Percentiles rank a stretch among this genome's conserved stretches.
Evolutionary conservation across 345 rosid species (phyloP).

Genomic region (Sisymbrium altissimum): DNA sequence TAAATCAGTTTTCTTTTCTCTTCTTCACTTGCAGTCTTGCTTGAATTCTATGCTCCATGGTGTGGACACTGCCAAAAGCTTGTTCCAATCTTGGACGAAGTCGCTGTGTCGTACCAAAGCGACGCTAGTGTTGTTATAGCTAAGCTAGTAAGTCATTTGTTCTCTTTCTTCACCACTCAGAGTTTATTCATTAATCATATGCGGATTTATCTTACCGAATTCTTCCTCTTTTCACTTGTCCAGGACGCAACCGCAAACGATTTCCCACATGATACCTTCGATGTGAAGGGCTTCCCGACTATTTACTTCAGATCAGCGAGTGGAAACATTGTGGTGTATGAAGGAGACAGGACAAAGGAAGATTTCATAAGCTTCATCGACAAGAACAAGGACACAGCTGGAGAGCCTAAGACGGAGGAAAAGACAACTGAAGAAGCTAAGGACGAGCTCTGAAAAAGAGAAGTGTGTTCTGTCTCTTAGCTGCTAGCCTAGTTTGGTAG

Average conservation of each 20-base stretch:
- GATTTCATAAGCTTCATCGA: constrained; percentile 72
- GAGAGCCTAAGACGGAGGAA: constrained; percentile 23
- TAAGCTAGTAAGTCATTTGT: constrained; percentile 59
- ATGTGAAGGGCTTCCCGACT: constrained; percentile 85
- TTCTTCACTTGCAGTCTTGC: constrained; percentile 53
- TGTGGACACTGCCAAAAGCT: constrained; percentile 94
- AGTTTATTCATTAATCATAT: neutral
- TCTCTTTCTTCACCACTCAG: neutral
- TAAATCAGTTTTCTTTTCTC: neutral
- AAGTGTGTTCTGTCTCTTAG: constrained; percentile 28
- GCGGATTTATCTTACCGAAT: neutral
- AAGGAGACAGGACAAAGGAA: constrained; percentile 82
- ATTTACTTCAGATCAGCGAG: constrained; percentile 68
- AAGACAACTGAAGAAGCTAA: constrained; percentile 16
- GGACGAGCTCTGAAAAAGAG: constrained; percentile 62
- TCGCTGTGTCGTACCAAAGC: constrained; percentile 61
- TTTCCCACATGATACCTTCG: constrained; percentile 53
- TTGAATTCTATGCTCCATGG: constrained; percentile 98
- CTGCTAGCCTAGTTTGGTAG: constrained; percentile 33
- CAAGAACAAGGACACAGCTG: constrained; percentile 58
- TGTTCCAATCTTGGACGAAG: constrained; percentile 96
- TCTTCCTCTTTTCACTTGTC: neutral
- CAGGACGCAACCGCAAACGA: constrained; percentile 95
- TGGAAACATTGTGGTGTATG: constrained; percentile 60
- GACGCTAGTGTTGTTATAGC: constrained; percentile 67